phyloP scores from a whole-genome alignment of 768 basidiomycete species.

The Leccinellum albellum region DNA sequence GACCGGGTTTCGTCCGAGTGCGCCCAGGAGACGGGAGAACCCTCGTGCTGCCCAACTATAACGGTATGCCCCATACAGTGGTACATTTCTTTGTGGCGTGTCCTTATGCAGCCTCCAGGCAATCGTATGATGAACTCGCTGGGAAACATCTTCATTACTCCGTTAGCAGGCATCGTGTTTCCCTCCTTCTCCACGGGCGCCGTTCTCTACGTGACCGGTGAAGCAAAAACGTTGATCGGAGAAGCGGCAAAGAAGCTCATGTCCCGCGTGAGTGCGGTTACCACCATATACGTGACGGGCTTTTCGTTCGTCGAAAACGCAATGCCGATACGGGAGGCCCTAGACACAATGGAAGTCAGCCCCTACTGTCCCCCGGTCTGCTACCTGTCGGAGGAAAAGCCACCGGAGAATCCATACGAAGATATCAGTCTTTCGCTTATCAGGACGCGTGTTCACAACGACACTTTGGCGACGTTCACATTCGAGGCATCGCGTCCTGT shows the following conservation, averaged over 20 bases:
- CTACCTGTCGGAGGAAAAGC: constrained; percentile 46
- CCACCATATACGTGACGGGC: constrained; percentile 47
- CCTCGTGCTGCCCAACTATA: constrained; percentile 57
- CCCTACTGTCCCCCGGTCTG: constrained; percentile 61
- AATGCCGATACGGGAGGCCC: constrained; percentile 47
- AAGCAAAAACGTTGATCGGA: constrained; percentile 49
- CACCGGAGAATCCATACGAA: constrained; percentile 25
- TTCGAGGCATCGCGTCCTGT: constrained; percentile 38
- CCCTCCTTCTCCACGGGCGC: constrained; percentile 50
- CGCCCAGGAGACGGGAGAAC: constrained; percentile 51
- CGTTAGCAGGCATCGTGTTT: constrained; percentile 56
- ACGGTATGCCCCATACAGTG: constrained; percentile 32
- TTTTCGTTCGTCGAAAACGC: constrained; percentile 51
- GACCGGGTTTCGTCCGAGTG: constrained; percentile 61
- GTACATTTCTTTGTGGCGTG: background rate
- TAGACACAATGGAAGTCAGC: constrained; percentile 30
- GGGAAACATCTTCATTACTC: constrained; percentile 57
- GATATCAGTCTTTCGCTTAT: constrained; percentile 28
- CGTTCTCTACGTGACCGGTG: constrained; percentile 58
- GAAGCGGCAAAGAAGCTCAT: constrained; percentile 46
- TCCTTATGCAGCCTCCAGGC: constrained; percentile 31
- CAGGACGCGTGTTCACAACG: constrained; percentile 18
- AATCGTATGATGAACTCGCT: constrained; percentile 63
- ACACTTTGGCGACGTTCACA: constrained; percentile 51
- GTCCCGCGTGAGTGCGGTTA: constrained; percentile 45